phyloP scores from a whole-genome alignment of 129 eudicot species.

The Rutidosis leptorrhynchoides region DNA sequence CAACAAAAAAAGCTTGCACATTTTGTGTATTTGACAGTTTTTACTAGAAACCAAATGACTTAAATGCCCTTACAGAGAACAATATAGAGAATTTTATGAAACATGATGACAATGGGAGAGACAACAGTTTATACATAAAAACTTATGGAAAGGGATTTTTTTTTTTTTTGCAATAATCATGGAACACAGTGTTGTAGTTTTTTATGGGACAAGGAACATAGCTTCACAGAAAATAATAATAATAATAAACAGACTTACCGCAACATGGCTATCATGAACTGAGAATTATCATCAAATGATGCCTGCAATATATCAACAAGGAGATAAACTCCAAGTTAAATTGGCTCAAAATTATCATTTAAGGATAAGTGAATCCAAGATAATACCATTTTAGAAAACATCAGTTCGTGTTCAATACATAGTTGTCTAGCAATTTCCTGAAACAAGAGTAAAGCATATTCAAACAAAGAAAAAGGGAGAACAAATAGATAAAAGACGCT shows the following conservation, averaged over 20 bases:
- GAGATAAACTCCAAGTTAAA: constrained; percentile 1
- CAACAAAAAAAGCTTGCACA: neutral
- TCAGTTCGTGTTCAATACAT: constrained; percentile 72
- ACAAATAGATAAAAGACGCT: neutral
- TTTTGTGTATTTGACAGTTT: neutral
- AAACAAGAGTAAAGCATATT: constrained; percentile 12
- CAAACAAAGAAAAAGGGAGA: neutral
- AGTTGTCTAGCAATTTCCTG: constrained; percentile 91
- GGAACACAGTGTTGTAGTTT: neutral
- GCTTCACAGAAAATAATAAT: neutral
- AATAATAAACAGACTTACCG: constrained; percentile 39
- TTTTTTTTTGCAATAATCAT: neutral
- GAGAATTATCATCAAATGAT: constrained; percentile 89
- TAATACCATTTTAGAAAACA: constrained; percentile 83
- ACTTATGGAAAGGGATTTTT: neutral
- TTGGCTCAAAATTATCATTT: constrained; percentile 12
- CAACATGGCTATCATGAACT: constrained; percentile 78
- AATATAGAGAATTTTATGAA: neutral
- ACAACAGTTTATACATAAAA: neutral
- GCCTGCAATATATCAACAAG: constrained; percentile 54
- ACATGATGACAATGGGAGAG: neutral
- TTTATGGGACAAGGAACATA: neutral
- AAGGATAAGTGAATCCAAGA: neutral
- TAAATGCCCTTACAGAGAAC: neutral
- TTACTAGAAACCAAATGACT: constrained; percentile 1